Conservation (phyloP, 116 monocot species). For the Posidonia oceanica region DNA sequence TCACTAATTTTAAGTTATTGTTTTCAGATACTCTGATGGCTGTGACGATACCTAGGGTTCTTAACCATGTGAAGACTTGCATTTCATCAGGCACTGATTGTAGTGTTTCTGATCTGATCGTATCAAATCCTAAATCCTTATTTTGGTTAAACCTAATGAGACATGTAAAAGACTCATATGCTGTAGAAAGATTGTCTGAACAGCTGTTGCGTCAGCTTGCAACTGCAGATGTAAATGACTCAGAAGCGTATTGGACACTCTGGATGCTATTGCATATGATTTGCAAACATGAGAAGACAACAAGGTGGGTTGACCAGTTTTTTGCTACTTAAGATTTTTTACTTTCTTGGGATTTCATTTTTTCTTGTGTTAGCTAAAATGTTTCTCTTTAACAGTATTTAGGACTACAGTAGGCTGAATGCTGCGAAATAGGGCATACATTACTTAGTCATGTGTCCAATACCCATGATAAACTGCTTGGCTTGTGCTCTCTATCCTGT, state of each 20-base stretch:
- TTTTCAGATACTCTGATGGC: conserved; percentile 57
- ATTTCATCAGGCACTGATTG: conserved; percentile 21
- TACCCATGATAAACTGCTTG: no score
- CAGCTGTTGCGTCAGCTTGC: conserved; percentile 56
- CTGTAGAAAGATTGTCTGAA: conserved; percentile 77
- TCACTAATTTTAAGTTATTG: background rate
- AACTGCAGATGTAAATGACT: conserved; percentile 33
- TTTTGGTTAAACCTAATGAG: conserved; percentile 74
- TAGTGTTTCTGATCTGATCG: conserved; percentile 17
- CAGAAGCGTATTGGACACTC: conserved; percentile 78
- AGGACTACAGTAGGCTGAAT: background rate
- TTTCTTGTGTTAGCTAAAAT: background rate
- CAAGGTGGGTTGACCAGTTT: conserved; percentile 35
- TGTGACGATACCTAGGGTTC: conserved; percentile 44
- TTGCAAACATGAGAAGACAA: conserved; percentile 22
- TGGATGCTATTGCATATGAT: conserved; percentile 61
- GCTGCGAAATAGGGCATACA: no score
- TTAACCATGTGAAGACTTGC: conserved; percentile 35
- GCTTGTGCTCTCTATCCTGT: no score
- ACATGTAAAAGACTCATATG: conserved; percentile 62
- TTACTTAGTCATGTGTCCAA: no score
- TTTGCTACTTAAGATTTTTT: background rate
- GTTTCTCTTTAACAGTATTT: background rate
- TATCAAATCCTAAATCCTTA: conserved; percentile 30
- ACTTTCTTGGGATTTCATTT: background rate